Conservation (phyloP, 2,329 filamentous ascomycete species). For the Fusarium sp. region DNA sequence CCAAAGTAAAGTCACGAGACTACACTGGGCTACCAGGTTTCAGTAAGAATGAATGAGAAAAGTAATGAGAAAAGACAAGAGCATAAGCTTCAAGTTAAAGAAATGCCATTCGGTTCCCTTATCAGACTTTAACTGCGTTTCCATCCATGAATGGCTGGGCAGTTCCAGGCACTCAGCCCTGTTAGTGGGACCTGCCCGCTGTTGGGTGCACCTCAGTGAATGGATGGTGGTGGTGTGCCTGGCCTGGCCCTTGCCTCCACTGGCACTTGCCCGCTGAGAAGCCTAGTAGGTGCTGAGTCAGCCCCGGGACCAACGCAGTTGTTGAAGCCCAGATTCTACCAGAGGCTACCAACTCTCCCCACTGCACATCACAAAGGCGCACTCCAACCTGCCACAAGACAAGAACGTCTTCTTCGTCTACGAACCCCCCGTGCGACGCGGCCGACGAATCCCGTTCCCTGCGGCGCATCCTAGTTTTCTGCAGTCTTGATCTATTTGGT, state of each 20-base stretch:
- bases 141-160: background rate
- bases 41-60: background rate
- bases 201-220: background rate
- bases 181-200: conserved; percentile 20
- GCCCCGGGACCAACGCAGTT: conserved; percentile 28
- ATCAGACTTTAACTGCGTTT: background rate
- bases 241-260: background rate
- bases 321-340: conserved; percentile 47
- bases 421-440: conserved; percentile 17
- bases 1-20: background rate
- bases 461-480: background rate
- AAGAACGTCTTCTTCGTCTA: conserved; percentile 24
- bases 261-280: background rate
- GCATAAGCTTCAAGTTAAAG: background rate
- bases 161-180: conserved; percentile 22
- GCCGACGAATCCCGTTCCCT: conserved; percentile 7
- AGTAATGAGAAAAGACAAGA: background rate
- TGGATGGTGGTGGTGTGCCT: background rate
- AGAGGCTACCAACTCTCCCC: conserved; percentile 51
- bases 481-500: conserved; percentile 17
- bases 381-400: conserved; percentile 39
- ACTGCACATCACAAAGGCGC: conserved; percentile 51
- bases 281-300: conserved; percentile 36
- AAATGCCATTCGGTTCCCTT: background rate
- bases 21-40: background rate